phyloP scores from a whole-genome alignment of 1,284 basidiomycete species.

The Phylloporus sp. region DNA sequence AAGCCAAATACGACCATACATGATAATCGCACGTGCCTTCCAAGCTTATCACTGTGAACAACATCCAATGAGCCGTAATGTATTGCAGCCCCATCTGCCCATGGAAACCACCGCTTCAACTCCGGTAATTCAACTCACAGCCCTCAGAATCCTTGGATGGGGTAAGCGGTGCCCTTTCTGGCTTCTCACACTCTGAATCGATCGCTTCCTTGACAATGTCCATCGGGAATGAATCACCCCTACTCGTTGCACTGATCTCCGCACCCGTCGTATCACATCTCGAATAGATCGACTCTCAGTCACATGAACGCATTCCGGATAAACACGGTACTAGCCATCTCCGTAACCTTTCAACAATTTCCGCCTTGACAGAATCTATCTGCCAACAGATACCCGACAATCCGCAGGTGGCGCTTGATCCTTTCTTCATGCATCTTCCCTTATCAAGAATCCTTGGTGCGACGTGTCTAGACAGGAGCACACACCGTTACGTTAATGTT shows the following conservation, averaged over 20 bases:
- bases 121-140: not conserved
- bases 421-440: constrained; percentile 5
- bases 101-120: no score
- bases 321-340: not conserved
- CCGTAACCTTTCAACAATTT: constrained; percentile 16
- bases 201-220: not conserved
- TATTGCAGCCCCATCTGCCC: no score
- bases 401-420: constrained; percentile 10
- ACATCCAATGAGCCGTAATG: no score
- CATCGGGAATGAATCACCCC: constrained; percentile 24
- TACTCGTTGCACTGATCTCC: constrained; percentile 23
- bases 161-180: not conserved
- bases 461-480: not conserved
- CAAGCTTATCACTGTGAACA: no score
- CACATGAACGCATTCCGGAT: constrained; percentile 12
- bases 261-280: constrained; percentile 23
- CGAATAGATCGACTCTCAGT: constrained; percentile 15
- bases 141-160: not conserved
- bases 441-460: constrained; percentile 9
- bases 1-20: constrained; percentile 8
- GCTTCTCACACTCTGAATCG: not conserved
- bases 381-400: constrained; percentile 8
- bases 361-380: constrained; percentile 14
- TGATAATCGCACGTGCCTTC: not conserved
- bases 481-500: constrained; percentile 26